These are phyloP conservation scores for Aquilaria sinensis DNA, from an alignment of 345 rosid genomes.

Conservation along the genomic window DNA sequence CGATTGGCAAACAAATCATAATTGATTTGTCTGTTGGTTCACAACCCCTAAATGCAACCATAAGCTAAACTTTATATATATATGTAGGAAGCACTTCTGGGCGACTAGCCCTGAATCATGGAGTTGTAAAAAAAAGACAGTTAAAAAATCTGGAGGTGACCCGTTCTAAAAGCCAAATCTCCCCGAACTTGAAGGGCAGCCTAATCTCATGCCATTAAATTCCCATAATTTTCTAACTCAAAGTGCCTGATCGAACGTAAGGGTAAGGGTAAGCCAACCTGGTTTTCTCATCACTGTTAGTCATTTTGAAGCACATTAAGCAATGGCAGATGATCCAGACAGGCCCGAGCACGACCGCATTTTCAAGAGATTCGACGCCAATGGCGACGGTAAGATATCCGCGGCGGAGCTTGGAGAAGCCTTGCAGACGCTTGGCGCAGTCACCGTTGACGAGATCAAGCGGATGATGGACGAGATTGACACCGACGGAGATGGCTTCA, in stretches of 20 bases:
- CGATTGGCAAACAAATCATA: too few species aligned
- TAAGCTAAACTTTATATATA: too few species aligned
- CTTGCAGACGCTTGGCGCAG: constrained; percentile 58
- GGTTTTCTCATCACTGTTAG: too few species aligned
- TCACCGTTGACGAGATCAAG: constrained; percentile 49
- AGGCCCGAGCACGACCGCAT: constrained; percentile 51
- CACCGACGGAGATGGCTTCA: constrained; percentile 82
- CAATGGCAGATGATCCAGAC: constrained; percentile 57
- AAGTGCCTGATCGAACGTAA: background rate
- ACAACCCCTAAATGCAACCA: too few species aligned
- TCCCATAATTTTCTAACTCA: background rate
- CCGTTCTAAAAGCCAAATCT: constrained; percentile 14
- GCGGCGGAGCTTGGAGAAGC: constrained; percentile 72
- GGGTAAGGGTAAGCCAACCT: too few species aligned
- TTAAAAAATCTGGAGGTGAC: constrained; percentile 15
- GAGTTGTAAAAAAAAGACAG: too few species aligned
- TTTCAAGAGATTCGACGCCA: constrained; percentile 75
- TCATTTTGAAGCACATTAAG: background rate
- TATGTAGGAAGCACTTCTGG: too few species aligned
- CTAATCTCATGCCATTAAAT: constrained; percentile 3
- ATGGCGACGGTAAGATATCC: constrained; percentile 84
- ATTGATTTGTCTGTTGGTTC: too few species aligned
- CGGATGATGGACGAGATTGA: constrained; percentile 94
- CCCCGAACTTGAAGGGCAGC: constrained; percentile 21
- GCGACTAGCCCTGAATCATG: too few species aligned